phyloP scores from a whole-genome alignment of 805 yeast genomes.

The Kodamaea nitidulidarum region DNA sequence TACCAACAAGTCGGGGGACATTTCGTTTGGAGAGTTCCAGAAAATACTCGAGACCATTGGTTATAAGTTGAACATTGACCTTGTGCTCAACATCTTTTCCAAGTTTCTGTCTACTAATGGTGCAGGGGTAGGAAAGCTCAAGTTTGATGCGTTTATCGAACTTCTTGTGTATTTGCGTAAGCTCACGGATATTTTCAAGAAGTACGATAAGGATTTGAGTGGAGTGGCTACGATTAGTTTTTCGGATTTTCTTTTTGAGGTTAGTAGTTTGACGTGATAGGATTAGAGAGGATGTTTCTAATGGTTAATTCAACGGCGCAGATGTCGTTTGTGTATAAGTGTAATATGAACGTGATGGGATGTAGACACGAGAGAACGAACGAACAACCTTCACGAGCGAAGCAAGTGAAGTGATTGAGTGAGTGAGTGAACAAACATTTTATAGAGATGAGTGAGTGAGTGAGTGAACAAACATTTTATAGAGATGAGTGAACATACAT shows the following conservation, averaged over 20 bases:
- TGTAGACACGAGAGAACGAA: no score
- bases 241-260: slow-evolving; percentile 60
- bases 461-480: no score
- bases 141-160: slow-evolving; percentile 81
- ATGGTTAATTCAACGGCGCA: no score
- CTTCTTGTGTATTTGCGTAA: slow-evolving; percentile 71
- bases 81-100: slow-evolving; percentile 55
- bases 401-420: no score
- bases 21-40: slow-evolving; percentile 63
- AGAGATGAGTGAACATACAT: no score
- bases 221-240: slow-evolving; percentile 68
- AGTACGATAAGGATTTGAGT: slow-evolving; percentile 67
- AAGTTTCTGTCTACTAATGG: slow-evolving; percentile 45
- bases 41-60: slow-evolving; percentile 62
- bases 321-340: no score
- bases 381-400: no score
- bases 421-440: no score
- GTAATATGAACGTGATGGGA: no score
- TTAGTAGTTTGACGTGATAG: slow-evolving; percentile 27
- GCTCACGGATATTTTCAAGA: slow-evolving; percentile 73
- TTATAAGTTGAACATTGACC: slow-evolving; percentile 53
- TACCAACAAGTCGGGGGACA: slow-evolving; percentile 51
- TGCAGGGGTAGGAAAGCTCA: slow-evolving; percentile 41
- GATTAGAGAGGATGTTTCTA: neutral
- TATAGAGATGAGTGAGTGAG: no score